Evolutionary conservation across 1,284 basidiomycete species (phyloP).

Genomic region (Trametes hirsuta): DNA sequence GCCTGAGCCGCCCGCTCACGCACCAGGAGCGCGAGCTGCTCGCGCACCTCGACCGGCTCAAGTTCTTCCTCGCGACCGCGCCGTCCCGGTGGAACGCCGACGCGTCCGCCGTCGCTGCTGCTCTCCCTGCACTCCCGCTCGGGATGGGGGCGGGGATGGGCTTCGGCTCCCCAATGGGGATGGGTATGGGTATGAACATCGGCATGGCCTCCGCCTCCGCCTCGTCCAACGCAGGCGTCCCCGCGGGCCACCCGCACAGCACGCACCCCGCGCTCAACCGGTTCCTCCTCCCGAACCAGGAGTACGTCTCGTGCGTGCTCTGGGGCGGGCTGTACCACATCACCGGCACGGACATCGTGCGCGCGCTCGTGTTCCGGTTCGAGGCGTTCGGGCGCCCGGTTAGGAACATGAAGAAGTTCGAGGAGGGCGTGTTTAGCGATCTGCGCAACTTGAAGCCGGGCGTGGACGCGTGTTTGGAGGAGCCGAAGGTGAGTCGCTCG

Average conservation of each 20-base stretch:
- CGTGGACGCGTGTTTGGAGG: conserved; percentile 86
- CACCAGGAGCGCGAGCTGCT: conserved; percentile 68
- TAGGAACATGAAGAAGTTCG: conserved; percentile 87
- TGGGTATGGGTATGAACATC: not conserved
- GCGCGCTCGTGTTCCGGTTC: conserved; percentile 87
- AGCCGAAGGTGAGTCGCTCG: conserved; percentile 73
- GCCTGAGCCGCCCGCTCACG: conserved; percentile 58
- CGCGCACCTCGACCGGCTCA: conserved; percentile 75
- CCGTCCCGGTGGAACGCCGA: conserved; percentile 65
- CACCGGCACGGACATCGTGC: conserved; percentile 89
- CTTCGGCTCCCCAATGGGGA: not conserved
- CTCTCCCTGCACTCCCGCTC: not conserved
- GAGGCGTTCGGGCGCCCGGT: conserved; percentile 87
- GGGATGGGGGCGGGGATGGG: not conserved
- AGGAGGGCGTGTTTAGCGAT: conserved; percentile 92
- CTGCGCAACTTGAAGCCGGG: conserved; percentile 91
- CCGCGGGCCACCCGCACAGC: conserved; percentile 39
- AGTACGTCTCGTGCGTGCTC: conserved; percentile 87
- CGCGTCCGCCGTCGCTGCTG: conserved; percentile 9
- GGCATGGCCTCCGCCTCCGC: not conserved
- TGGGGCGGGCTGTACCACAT: conserved; percentile 92
- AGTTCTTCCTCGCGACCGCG: conserved; percentile 87
- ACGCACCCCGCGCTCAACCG: conserved; percentile 78
- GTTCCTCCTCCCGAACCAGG: conserved; percentile 82
- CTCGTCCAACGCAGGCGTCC: conserved; percentile 15